phyloP scores from a whole-genome alignment of 345 rosid genomes.

The Punica granatum region DNA sequence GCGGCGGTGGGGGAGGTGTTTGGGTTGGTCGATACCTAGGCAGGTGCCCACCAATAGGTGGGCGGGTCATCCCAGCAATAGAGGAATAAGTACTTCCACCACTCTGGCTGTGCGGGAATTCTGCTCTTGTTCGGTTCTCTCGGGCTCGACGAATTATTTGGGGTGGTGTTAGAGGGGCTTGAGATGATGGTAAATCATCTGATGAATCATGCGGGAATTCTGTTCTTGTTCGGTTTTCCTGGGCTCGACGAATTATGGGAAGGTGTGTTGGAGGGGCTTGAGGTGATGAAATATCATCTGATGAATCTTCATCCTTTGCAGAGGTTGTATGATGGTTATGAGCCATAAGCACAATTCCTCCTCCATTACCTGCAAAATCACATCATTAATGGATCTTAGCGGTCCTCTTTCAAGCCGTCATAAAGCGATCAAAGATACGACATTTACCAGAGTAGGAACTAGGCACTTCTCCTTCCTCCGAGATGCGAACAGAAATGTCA shows the following conservation, averaged over 20 bases:
- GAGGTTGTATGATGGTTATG: conserved; percentile 17
- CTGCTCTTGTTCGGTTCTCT: conserved; percentile 18
- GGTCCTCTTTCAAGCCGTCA: background rate
- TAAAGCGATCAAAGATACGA: background rate
- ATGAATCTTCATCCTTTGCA: conserved; percentile 17
- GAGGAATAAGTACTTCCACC: background rate
- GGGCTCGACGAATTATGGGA: conserved; percentile 17
- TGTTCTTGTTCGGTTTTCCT: conserved; percentile 19
- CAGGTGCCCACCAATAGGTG: background rate
- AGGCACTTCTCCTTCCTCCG: conserved; percentile 42
- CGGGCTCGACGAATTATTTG: conserved; percentile 18
- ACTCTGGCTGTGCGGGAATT: conserved; percentile 1
- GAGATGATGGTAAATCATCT: conserved; percentile 1
- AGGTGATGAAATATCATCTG: conserved; percentile 6
- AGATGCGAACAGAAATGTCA: conserved; percentile 58
- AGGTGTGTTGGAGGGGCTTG: conserved; percentile 10
- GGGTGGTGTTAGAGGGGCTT: conserved; percentile 9
- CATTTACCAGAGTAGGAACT: conserved; percentile 5
- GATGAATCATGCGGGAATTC: conserved; percentile 15
- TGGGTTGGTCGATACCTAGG: conserved; percentile 29
- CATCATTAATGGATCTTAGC: background rate
- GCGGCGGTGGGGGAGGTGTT: conserved; percentile 23
- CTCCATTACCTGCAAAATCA: conserved; percentile 19
- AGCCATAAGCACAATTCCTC: conserved; percentile 39
- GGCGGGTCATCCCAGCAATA: background rate